Evolutionary conservation across 1,139 yeast genomes (phyloP), one percentile per base, ranked within the genome.

Genomic region (Kodamaea plutei): DNA sequence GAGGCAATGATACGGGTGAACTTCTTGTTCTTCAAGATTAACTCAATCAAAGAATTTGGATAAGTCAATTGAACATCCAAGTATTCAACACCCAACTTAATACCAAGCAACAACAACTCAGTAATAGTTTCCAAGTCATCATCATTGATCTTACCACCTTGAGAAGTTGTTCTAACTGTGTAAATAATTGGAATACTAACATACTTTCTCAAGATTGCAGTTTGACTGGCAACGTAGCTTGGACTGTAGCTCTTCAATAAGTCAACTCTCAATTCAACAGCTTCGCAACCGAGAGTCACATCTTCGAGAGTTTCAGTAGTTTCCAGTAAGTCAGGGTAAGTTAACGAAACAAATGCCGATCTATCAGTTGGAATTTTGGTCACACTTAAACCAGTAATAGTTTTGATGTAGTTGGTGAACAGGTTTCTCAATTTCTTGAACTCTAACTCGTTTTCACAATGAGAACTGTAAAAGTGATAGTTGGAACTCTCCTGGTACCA

Each of bases 401-500:
- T 73, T 30, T 65, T 60, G 40, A 84, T 61, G 50, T 73, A 88
- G 15, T 62, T 61, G 15, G 69, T 63, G 52, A 88, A 79, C 1
- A 85, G 73, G 29, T 58, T 62, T 53, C 79, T 73, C 49, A 87
- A 66, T 33, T 62, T 69, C 30, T 58, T 60, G 45, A 83, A 76
- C 43, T 84, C 85, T 9, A 51, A 56, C 21, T 68, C 72, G 15
- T 61, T 62, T 5, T 65, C 56, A 54, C 94, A 83, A 45, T 81
- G 87, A 17, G 87, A 76, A 2, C 95, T 79, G 61, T 73, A 87
- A 62, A 83, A 87, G 48, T 76, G 73, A 52, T 73, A 79, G 54
- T 83, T 87, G 9, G 95, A 80, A 47, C 93, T 84, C 36, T 80
- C 85, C 27, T 71, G 66, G 64, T 88, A 93, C 82, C 85, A 83